Percentiles rank a stretch among this genome's conserved stretches.
These are phyloP conservation scores for Starmerella apis DNA, from an alignment of 805 yeast genomes.

Conservation along the genomic window DNA sequence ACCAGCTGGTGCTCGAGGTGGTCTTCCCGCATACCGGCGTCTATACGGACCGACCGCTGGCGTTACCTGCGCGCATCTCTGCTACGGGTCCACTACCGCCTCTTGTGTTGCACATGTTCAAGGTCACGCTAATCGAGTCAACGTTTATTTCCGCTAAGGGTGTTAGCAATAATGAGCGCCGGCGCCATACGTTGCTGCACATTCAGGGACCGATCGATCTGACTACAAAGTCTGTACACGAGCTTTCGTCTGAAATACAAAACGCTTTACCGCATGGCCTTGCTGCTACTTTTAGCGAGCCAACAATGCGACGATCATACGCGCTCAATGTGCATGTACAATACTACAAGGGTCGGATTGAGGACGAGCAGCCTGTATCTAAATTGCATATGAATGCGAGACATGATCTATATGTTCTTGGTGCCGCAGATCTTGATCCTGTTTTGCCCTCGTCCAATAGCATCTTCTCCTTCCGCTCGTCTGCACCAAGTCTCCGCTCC, in stretches of 20 bases:
- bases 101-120: slow-evolving; percentile 5
- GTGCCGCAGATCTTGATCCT: neutral
- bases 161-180: slow-evolving; percentile 6
- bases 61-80: neutral
- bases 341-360: slow-evolving; percentile 10
- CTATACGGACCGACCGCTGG: slow-evolving; percentile 13
- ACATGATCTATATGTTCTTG: slow-evolving; percentile 4
- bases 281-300: slow-evolving; percentile 11
- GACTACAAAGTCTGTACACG: slow-evolving; percentile 2
- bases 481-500: neutral
- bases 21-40: slow-evolving; percentile 14
- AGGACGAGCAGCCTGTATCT: neutral
- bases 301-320: slow-evolving; percentile 14
- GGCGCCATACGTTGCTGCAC: slow-evolving; percentile 10
- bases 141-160: slow-evolving; percentile 10
- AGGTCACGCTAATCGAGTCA: slow-evolving; percentile 9
- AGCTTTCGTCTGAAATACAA: slow-evolving; percentile 4
- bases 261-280: slow-evolving; percentile 12
- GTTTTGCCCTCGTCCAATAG: slow-evolving; percentile 7
- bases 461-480: neutral
- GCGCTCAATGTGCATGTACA: slow-evolving; percentile 9
- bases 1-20: slow-evolving; percentile 3
- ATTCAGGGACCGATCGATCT: slow-evolving; percentile 5
- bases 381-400: slow-evolving; percentile 12
- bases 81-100: slow-evolving; percentile 13